Evolutionary conservation across 768 basidiomycete genomes (phyloP).

Genomic region (Boletus bicolor): DNA sequence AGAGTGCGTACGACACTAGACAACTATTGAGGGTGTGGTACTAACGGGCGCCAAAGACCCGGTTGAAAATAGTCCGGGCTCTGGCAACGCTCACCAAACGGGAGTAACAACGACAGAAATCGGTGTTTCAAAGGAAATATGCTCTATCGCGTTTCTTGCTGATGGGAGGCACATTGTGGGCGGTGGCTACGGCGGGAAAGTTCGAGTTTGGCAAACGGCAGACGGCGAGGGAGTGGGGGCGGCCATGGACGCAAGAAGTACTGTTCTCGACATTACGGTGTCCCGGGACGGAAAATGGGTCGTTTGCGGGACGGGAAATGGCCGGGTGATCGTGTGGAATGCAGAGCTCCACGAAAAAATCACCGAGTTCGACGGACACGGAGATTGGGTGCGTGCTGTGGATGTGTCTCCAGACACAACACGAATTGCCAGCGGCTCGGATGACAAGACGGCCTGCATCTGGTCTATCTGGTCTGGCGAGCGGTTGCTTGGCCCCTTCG

Average conservation of each 20-base stretch:
- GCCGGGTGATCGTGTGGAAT: slow-evolving; percentile 10
- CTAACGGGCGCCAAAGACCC: no score
- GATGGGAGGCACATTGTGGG: slow-evolving; percentile 6
- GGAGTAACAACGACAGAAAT: not conserved
- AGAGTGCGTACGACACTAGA: no score
- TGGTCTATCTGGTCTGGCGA: slow-evolving; percentile 10
- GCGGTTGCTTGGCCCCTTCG: slow-evolving; percentile 5
- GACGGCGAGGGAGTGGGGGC: slow-evolving; percentile 4
- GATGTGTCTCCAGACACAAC: slow-evolving; percentile 15
- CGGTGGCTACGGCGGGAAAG: slow-evolving; percentile 9
- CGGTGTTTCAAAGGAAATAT: slow-evolving; percentile 4
- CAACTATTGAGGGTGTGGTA: no score
- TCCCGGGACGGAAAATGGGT: slow-evolving; percentile 11
- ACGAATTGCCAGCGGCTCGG: slow-evolving; percentile 9
- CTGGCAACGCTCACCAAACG: no score
- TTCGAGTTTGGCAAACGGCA: not conserved
- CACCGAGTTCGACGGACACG: slow-evolving; percentile 6
- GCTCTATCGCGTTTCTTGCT: slow-evolving; percentile 8
- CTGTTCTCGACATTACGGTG: slow-evolving; percentile 2
- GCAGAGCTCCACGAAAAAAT: slow-evolving; percentile 3
- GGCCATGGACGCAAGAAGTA: slow-evolving; percentile 6
- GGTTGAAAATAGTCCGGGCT: no score
- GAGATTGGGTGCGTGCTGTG: slow-evolving; percentile 13
- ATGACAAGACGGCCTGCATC: slow-evolving; percentile 10
- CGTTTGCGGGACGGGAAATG: slow-evolving; percentile 4